phyloP scores from a whole-genome alignment of 768 basidiomycete genomes.

The Lentinula boryana region DNA sequence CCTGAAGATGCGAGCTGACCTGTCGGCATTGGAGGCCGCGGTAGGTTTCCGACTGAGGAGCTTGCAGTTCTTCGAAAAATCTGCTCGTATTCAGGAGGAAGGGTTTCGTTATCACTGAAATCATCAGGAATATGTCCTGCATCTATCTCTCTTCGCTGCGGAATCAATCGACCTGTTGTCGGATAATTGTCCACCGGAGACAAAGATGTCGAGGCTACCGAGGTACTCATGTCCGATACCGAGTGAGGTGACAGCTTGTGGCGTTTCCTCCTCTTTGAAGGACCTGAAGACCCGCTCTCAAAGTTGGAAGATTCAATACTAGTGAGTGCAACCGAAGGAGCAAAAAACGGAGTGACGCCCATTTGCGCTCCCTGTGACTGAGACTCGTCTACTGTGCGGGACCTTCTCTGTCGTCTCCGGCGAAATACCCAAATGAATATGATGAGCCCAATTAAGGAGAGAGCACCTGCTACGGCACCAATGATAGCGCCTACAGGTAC shows the following conservation, averaged over 20 bases:
- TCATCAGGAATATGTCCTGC: conserved; percentile 15
- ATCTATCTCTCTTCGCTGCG: conserved; percentile 15
- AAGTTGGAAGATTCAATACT: background rate
- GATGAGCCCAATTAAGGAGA: conserved; percentile 21
- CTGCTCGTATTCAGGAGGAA: conserved; percentile 24
- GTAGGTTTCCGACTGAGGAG: background rate
- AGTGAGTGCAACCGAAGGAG: background rate
- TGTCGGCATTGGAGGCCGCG: background rate
- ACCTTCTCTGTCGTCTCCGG: conserved; percentile 6
- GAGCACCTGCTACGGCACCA: conserved; percentile 34
- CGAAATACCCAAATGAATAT: conserved; percentile 17
- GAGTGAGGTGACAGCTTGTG: background rate
- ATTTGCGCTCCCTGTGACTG: background rate
- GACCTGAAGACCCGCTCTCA: background rate
- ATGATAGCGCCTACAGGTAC: conserved; percentile 28
- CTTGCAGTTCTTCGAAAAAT: conserved; percentile 12
- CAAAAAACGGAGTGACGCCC: background rate
- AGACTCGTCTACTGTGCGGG: background rate
- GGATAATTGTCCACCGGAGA: background rate
- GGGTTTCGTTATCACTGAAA: conserved; percentile 8
- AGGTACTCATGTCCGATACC: background rate
- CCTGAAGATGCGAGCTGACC: background rate
- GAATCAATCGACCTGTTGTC: background rate
- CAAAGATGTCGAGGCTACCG: background rate
- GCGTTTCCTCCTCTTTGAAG: too few species aligned